A percentile compares a stretch with the other conserved stretches of the same genome.
Evolutionary conservation across 345 rosid genomes (phyloP).

Genomic region (Acer campestre): DNA sequence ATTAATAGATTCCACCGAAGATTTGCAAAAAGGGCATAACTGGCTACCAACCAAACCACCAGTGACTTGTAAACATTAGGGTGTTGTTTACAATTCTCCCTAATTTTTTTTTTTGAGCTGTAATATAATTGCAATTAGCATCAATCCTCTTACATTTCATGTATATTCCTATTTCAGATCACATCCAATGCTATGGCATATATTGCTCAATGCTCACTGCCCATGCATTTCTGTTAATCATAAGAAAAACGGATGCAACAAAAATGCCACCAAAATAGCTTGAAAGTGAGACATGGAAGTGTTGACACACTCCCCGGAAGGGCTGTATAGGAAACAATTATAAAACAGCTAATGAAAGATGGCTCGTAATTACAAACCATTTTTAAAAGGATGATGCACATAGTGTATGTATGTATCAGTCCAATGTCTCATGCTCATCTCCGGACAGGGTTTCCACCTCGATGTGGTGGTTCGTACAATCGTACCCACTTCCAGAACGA

Average conservation of each 20-base stretch:
- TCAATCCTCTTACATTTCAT: neutral
- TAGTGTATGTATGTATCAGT: neutral
- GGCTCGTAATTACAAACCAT: neutral
- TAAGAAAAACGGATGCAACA: conserved; percentile 1
- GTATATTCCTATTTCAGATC: neutral
- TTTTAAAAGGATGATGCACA: neutral
- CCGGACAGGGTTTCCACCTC: conserved; percentile 59
- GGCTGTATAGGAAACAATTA: conserved; percentile 1
- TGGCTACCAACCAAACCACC: too few relatives aligned
- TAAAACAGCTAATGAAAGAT: neutral
- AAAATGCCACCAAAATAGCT: neutral
- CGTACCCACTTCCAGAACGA: conserved; percentile 43
- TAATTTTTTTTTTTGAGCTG: too few relatives aligned
- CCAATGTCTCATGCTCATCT: conserved; percentile 40
- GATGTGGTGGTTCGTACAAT: conserved; percentile 44
- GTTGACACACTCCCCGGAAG: neutral
- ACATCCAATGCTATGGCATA: neutral
- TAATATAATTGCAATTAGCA: neutral
- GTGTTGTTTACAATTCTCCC: too few relatives aligned
- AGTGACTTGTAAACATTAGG: too few relatives aligned
- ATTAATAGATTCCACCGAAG: too few relatives aligned
- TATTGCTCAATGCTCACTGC: neutral
- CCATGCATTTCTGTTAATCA: neutral
- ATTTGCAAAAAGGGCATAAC: too few relatives aligned
- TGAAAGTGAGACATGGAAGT: neutral